phyloP scores from a whole-genome alignment of 2,329 filamentous ascomycete species.

The Cladosporium cucumerinum region DNA sequence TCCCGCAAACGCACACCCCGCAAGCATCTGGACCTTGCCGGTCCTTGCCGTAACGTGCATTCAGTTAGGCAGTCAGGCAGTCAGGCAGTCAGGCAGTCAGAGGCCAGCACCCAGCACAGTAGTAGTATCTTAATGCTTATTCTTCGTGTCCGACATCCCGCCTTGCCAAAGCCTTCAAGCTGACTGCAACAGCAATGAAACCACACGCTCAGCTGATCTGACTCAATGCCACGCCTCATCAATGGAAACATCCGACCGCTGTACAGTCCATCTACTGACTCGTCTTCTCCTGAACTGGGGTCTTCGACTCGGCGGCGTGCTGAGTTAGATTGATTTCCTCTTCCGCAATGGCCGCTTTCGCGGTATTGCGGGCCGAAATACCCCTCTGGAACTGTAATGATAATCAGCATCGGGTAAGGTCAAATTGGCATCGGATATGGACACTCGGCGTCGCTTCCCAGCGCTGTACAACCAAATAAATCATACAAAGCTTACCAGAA shows the following conservation, averaged over 20 bases:
- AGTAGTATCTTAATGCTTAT: not conserved
- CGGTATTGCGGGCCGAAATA: constrained; percentile 12
- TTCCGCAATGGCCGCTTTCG: constrained; percentile 9
- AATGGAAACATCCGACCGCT: not conserved
- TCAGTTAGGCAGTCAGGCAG: not conserved
- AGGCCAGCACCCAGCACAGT: not conserved
- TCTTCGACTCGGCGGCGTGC: not conserved
- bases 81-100: not conserved
- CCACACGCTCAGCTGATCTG: not conserved
- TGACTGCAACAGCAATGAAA: not conserved
- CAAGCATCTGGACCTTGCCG: not conserved
- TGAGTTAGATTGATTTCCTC: constrained; percentile 13
- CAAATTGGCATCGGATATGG: not conserved
- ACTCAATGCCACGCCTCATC: not conserved
- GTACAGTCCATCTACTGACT: not conserved
- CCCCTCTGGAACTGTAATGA: constrained; percentile 10
- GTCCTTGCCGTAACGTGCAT: not conserved
- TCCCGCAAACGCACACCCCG: not conserved
- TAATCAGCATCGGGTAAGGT: not conserved
- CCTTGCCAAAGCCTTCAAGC: not conserved
- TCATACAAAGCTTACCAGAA: constrained; percentile 28
- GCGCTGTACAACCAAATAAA: not conserved
- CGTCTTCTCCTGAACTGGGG: not conserved
- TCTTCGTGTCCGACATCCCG: not conserved
- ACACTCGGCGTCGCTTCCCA: not conserved